Conservation (phyloP, 2,329 filamentous ascomycete species). For the Aureobasidium sp. region DNA sequence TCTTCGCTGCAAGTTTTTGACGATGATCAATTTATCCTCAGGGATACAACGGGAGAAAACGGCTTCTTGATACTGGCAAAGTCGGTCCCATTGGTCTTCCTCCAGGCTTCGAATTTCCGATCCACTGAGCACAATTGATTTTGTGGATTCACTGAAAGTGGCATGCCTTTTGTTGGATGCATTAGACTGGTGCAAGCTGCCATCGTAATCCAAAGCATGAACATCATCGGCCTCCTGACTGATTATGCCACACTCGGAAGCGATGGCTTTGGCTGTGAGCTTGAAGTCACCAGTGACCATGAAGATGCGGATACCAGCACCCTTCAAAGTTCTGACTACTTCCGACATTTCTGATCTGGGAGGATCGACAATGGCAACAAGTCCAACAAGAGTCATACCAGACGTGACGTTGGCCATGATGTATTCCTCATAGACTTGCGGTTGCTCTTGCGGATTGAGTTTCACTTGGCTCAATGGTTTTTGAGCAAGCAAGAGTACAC, state of each 20-base stretch:
- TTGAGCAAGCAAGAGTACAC: conserved; percentile 57
- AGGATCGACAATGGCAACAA: conserved; percentile 52
- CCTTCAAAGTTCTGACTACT: conserved; percentile 53
- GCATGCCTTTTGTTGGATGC: neutral
- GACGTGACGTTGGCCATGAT: conserved; percentile 53
- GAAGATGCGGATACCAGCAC: conserved; percentile 65
- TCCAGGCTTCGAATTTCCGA: conserved; percentile 57
- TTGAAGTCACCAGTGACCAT: conserved; percentile 79
- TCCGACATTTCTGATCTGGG: conserved; percentile 51
- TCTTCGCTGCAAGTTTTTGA: conserved; percentile 60
- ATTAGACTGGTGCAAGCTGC: neutral
- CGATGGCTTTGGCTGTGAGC: conserved; percentile 65
- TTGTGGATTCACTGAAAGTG: conserved; percentile 12
- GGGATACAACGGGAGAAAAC: conserved; percentile 70
- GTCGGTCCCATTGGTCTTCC: conserved; percentile 58
- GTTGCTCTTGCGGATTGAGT: conserved; percentile 38
- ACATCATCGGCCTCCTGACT: conserved; percentile 48
- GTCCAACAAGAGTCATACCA: conserved; percentile 44
- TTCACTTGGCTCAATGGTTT: conserved; percentile 51
- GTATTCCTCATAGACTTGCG: conserved; percentile 44
- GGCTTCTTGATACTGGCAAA: conserved; percentile 59
- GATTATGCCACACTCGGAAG: conserved; percentile 62
- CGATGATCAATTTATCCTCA: conserved; percentile 70
- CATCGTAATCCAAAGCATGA: conserved; percentile 29
- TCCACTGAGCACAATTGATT: conserved; percentile 55